Evolutionary conservation across 2,329 filamentous ascomycete species (phyloP), one percentile per base, ranked within the genome.

Genomic region (Piedraia hortae): DNA sequence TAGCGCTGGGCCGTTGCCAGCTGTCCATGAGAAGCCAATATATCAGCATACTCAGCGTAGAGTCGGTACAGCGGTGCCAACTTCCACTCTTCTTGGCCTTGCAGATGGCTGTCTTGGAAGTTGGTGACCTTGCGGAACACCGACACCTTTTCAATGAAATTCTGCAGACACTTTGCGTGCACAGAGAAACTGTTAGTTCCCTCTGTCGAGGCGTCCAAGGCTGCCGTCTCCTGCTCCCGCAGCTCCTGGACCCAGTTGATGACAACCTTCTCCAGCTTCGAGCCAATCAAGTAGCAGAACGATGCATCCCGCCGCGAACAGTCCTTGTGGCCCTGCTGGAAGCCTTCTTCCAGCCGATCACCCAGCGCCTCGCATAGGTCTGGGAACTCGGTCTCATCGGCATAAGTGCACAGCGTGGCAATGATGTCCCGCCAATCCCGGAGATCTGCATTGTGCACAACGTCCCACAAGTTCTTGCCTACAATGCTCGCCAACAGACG

Each of bases 111-210:
- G 41, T 97, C 85, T 35, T 72, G 53, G 52, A 91, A 97, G 39
- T 82, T 78, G 29, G 78, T 80, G 19, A 91, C 80, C 34, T 85
- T 63, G 24, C 85, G 70, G 65, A 97, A 97, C 24, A 97, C 63
- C 0, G 80, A 89, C 20, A 97, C 85, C 55, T 97, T 97, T 50
- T 97, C 85, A 30, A 97, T 89, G 40, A 97, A 82, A 32, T 73
- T 69, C 45, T 93, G 85, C 19, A 97, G 53, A 20, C 72, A 70
- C 29, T 67, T 66, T 24, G 82, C 78, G 37, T 93, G 85, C 21
- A 93, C 66, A 0, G 82, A 89, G 48, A 91, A 97, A 26, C 65
- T 71, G 11, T 74, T 82, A 36, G 78, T 74, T 15, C 62, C 62
- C 12, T 33, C 34, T n/a, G n/a, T n/a, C 4, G 33, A 33, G 7